These are phyloP conservation scores for Physcomitrellopsis africana DNA, from an alignment of 225 moss, liverwort and hornwort genomes.

Conservation along the genomic window DNA sequence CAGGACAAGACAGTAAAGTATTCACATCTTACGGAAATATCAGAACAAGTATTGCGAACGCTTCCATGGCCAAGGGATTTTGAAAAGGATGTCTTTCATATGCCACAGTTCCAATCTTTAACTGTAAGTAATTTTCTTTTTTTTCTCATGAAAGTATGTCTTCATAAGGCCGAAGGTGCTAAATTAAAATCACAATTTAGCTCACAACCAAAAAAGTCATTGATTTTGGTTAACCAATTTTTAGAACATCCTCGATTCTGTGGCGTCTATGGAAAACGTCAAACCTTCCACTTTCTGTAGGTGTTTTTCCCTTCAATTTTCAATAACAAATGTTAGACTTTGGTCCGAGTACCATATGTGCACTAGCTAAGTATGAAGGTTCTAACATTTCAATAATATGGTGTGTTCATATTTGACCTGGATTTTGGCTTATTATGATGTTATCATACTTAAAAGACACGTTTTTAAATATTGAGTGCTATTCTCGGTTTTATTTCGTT, in stretches of 20 bases:
- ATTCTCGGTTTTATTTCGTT: background rate
- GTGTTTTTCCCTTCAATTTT: background rate
- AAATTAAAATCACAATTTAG: background rate
- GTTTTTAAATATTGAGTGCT: too few relatives aligned
- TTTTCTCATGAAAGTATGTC: background rate
- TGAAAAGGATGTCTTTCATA: constrained; percentile 56
- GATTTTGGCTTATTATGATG: constrained; percentile 3
- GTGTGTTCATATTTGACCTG: constrained; percentile 7
- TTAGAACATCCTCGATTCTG: background rate
- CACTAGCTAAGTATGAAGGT: background rate
- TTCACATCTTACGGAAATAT: constrained; percentile 43
- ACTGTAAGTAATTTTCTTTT: constrained; percentile 46
- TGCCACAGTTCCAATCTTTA: constrained; percentile 55
- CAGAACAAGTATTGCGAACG: constrained; percentile 45
- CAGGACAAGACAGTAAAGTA: constrained; percentile 60
- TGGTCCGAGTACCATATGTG: background rate
- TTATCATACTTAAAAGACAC: background rate
- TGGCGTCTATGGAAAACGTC: background rate
- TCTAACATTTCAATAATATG: background rate
- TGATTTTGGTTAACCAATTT: background rate
- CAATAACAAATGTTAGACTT: background rate
- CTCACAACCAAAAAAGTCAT: background rate
- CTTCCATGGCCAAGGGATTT: constrained; percentile 77
- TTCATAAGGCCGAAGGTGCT: background rate
- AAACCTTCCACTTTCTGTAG: background rate